Evolutionary conservation across 2,329 filamentous ascomycete genomes (phyloP).

Genomic region (Colletotrichum abscissum): DNA sequence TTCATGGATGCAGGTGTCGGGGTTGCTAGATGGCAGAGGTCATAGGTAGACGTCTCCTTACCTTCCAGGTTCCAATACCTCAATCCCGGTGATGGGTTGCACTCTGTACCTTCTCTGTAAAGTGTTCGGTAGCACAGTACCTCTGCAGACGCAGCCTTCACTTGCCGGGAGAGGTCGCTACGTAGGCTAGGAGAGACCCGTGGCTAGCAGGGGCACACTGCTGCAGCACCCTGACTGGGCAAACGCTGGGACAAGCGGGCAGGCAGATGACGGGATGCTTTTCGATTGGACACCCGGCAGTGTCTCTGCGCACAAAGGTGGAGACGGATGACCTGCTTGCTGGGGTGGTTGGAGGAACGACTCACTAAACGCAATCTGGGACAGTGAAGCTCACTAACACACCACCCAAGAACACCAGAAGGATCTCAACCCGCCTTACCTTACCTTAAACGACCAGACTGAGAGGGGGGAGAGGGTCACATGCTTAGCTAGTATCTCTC

Average conservation of each 20-base stretch:
- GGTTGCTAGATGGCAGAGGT: slow-evolving; percentile 14
- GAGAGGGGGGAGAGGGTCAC: not conserved
- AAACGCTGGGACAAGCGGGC: slow-evolving; percentile 11
- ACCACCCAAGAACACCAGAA: not conserved
- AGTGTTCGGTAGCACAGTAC: not conserved
- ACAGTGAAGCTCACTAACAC: slow-evolving; percentile 20
- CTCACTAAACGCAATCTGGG: slow-evolving; percentile 4
- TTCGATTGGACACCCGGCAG: slow-evolving; percentile 21
- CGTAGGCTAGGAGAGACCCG: slow-evolving; percentile 18
- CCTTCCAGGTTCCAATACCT: too few species aligned
- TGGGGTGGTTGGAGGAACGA: slow-evolving; percentile 15
- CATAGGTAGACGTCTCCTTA: not conserved
- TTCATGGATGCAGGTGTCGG: slow-evolving; percentile 30
- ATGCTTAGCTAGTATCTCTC: not conserved
- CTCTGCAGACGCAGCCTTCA: not conserved
- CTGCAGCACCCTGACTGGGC: slow-evolving; percentile 24
- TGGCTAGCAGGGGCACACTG: slow-evolving; percentile 19
- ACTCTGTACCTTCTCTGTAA: too few species aligned
- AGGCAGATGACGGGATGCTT: slow-evolving; percentile 26
- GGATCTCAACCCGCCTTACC: not conserved
- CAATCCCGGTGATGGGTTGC: too few species aligned
- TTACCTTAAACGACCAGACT: not conserved
- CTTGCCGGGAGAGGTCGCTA: not conserved
- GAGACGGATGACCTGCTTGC: slow-evolving; percentile 29
- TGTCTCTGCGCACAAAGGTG: slow-evolving; percentile 14